Evolutionary conservation across 352 stramenopile species (phyloP).

Genomic region (Globisporangium mamillatum): DNA sequence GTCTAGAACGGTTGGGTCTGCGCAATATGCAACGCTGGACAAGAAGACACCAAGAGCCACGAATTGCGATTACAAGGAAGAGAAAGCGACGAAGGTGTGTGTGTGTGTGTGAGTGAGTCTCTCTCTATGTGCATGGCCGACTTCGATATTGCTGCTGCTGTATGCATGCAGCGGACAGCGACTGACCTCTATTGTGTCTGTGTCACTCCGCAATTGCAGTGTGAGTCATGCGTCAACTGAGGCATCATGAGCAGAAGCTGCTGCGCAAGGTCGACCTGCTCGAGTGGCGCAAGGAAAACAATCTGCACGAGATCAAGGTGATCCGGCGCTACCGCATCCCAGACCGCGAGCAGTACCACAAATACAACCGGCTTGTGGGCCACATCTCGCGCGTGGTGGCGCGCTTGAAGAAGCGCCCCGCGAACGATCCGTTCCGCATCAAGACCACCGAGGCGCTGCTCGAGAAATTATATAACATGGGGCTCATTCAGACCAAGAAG

Average conservation of each 20-base stretch:
- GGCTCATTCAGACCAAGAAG: constrained; percentile 95
- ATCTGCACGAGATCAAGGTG: constrained; percentile 98
- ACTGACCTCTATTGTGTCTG: background rate
- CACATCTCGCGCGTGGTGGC: constrained; percentile 93
- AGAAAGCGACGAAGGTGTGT: constrained; percentile 6
- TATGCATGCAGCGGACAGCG: background rate
- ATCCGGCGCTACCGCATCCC: constrained; percentile 97
- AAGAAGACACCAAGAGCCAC: constrained; percentile 5
- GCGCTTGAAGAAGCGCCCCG: constrained; percentile 94
- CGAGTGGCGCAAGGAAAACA: constrained; percentile 98
- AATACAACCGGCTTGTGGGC: constrained; percentile 98
- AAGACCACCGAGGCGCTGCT: constrained; percentile 96
- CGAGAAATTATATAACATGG: constrained; percentile 98
- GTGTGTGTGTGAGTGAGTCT: background rate
- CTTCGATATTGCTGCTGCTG: background rate
- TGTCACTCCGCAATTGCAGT: background rate
- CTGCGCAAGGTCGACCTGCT: constrained; percentile 99
- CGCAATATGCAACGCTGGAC: background rate
- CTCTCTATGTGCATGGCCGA: background rate
- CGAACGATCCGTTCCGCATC: constrained; percentile 95
- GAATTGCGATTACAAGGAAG: constrained; percentile 6
- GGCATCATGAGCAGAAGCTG: constrained; percentile 98
- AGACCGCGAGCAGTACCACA: constrained; percentile 98
- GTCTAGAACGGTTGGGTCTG: constrained; percentile 13
- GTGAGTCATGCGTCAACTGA: constrained; percentile 86